Evolutionary conservation across 345 rosid genomes (phyloP).

Genomic region (Camelina laxa): DNA sequence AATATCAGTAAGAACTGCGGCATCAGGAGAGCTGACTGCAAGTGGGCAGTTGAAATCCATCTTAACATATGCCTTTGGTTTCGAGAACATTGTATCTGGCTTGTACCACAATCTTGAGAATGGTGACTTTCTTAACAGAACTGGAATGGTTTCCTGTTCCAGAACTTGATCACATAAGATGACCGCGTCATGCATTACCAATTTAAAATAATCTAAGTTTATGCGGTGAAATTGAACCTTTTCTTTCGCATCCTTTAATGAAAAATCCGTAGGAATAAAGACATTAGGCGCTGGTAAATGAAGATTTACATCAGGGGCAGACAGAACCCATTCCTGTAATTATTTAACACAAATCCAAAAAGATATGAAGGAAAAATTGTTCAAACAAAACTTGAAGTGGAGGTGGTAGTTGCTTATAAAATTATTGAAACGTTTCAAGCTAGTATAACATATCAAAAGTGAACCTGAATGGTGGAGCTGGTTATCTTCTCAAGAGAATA

Average conservation of each 20-base stretch:
- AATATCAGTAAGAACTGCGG: constrained; percentile 70
- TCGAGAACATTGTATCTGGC: constrained; percentile 79
- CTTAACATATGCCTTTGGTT: constrained; percentile 82
- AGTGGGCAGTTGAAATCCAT: constrained; percentile 85
- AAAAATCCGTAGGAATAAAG: constrained; percentile 85
- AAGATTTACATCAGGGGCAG: constrained; percentile 66
- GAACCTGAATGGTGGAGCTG: constrained; percentile 66
- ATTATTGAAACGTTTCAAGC: constrained; percentile 6
- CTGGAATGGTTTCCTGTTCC: constrained; percentile 66
- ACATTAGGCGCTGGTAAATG: constrained; percentile 75
- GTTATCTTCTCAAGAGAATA: constrained; percentile 70
- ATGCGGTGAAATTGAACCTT: constrained; percentile 53
- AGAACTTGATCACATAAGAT: constrained; percentile 37
- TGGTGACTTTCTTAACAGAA: constrained; percentile 63
- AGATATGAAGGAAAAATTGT: not conserved
- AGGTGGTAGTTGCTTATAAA: not conserved
- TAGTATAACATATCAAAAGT: constrained; percentile 25
- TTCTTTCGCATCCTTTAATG: constrained; percentile 62
- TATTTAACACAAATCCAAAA: constrained; percentile 29
- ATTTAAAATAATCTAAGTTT: not conserved
- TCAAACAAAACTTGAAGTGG: constrained; percentile 1
- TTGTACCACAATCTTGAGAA: constrained; percentile 81
- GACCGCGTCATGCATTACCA: constrained; percentile 12
- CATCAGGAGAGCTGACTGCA: constrained; percentile 76
- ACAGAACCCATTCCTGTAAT: constrained; percentile 79